Evolutionary conservation across 306 rosid genomes (phyloP).

Genomic region (Ochetophila trinervis): DNA sequence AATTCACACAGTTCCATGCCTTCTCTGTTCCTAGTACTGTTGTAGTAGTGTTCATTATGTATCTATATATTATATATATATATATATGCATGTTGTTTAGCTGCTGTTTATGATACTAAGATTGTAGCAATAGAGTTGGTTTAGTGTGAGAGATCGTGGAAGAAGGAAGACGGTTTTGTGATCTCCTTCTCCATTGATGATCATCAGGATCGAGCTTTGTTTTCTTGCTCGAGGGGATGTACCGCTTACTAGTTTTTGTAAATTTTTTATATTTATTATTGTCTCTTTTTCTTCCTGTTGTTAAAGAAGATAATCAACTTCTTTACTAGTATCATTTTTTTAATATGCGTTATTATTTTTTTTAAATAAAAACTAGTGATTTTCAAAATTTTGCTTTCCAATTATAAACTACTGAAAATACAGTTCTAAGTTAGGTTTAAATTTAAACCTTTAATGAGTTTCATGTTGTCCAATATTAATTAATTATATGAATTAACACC

Average conservation of each 20-base stretch:
- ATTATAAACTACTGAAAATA: no score
- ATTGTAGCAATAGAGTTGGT: neutral
- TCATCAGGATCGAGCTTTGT: conserved; percentile 54
- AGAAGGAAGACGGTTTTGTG: conserved; percentile 77
- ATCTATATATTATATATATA: neutral
- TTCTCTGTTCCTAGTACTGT: neutral
- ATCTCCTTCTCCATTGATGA: conserved; percentile 47
- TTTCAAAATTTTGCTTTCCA: no score
- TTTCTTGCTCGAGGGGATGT: conserved; percentile 50
- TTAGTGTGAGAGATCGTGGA: conserved; percentile 23
- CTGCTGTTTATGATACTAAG: neutral
- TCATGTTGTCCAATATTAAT: no score
- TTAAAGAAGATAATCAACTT: neutral
- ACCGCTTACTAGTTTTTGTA: conserved; percentile 16
- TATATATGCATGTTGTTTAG: neutral
- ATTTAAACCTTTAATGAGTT: no score
- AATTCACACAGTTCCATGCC: conserved; percentile 17
- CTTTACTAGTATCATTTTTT: no score
- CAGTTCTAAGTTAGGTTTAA: no score
- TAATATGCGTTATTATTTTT: no score
- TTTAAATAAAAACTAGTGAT: no score
- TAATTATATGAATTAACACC: no score
- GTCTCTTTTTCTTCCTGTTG: neutral
- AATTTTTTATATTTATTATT: conserved; percentile 10
- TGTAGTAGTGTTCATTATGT: neutral